A percentile compares a stretch with the other conserved stretches of the same genome.
phyloP scores from a whole-genome alignment of 352 stramenopile genomes.

The Globisporangium heterothallicum region DNA sequence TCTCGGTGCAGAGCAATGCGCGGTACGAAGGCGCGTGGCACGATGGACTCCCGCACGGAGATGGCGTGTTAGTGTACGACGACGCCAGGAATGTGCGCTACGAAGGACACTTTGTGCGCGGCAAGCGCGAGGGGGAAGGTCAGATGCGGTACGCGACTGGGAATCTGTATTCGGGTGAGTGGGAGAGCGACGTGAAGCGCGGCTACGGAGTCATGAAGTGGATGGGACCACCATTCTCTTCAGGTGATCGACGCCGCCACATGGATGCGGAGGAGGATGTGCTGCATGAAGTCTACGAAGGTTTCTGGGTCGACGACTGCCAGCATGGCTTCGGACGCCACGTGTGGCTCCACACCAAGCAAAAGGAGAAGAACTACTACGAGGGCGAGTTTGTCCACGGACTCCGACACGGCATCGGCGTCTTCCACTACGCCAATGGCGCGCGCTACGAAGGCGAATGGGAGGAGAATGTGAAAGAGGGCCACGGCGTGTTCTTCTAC shows the following conservation, averaged over 20 bases:
- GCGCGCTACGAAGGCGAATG: slow-evolving; percentile 82
- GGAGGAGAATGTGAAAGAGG: slow-evolving; percentile 75
- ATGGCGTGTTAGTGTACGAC: slow-evolving; percentile 70
- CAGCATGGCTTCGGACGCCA: slow-evolving; percentile 78
- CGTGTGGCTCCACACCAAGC: slow-evolving; percentile 47
- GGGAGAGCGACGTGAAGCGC: slow-evolving; percentile 58
- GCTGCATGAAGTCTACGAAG: slow-evolving; percentile 59
- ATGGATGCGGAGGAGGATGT: slow-evolving; percentile 2
- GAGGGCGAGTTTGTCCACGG: slow-evolving; percentile 69
- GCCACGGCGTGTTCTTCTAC: slow-evolving; percentile 62
- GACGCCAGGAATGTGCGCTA: slow-evolving; percentile 47
- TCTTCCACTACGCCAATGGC: slow-evolving; percentile 86
- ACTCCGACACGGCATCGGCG: slow-evolving; percentile 54
- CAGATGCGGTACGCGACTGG: slow-evolving; percentile 61
- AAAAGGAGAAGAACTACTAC: slow-evolving; percentile 79
- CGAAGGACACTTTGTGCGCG: slow-evolving; percentile 42
- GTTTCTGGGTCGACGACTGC: slow-evolving; percentile 63
- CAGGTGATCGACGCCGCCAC: not conserved
- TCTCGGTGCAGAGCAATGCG: slow-evolving; percentile 39
- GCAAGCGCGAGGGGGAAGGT: slow-evolving; percentile 52
- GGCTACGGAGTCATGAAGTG: slow-evolving; percentile 81
- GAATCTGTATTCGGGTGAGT: slow-evolving; percentile 69
- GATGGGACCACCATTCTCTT: slow-evolving; percentile 20
- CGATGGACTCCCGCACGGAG: slow-evolving; percentile 61
- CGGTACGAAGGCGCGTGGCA: slow-evolving; percentile 80